phyloP scores from a whole-genome alignment of 345 rosid species.

The Lepidium sativum region DNA sequence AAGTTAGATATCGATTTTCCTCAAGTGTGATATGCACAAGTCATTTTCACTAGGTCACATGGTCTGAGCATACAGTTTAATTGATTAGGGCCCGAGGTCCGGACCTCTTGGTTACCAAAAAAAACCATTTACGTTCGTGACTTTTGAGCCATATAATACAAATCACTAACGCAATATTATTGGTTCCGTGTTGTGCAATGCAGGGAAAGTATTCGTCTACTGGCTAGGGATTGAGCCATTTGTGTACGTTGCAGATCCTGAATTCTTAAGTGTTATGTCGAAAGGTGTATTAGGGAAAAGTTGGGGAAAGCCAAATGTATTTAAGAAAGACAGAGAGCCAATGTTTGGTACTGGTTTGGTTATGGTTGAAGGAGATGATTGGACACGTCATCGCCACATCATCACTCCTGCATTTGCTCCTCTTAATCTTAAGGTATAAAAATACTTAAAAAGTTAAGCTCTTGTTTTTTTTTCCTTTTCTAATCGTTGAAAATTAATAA shows the following conservation, averaged over 20 bases:
- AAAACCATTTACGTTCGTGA: not conserved
- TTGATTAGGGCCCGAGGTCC: too few species aligned
- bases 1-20: too few species aligned
- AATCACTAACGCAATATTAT: not conserved
- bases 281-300: constrained; percentile 79
- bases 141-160: not conserved
- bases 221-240: constrained; percentile 97
- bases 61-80: too few species aligned
- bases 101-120: too few species aligned
- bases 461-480: not conserved
- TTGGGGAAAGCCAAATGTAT: constrained; percentile 89
- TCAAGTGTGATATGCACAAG: too few species aligned
- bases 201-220: constrained; percentile 88
- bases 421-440: constrained; percentile 59
- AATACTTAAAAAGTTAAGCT: not conserved
- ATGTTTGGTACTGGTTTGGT: constrained; percentile 85
- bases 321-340: constrained; percentile 76
- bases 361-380: constrained; percentile 87
- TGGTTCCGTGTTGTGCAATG: not conserved
- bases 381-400: constrained; percentile 89
- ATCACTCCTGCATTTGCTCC: constrained; percentile 84
- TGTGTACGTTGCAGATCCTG: constrained; percentile 81
- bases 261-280: constrained; percentile 66
- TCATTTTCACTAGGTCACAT: too few species aligned
- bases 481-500: constrained; percentile 8